Percentiles rank a stretch among this genome's conserved stretches.
Conservation (phyloP, 345 rosid genomes). For the Limnanthes douglasii region DNA sequence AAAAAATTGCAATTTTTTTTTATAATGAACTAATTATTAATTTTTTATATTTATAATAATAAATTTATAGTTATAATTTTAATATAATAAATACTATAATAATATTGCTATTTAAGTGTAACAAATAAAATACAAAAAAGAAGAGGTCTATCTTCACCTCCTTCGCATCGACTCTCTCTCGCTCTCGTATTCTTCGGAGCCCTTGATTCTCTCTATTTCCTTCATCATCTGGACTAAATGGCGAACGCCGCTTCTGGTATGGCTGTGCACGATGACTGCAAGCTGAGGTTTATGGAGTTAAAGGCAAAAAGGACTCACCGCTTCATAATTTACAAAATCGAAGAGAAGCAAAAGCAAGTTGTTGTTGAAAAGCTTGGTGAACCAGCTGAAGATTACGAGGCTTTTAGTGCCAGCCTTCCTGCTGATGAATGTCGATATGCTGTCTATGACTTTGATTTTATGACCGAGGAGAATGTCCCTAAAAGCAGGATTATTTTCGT, state of each 20-base stretch:
- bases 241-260: conserved; percentile 44
- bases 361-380: conserved; percentile 29
- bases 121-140: no score
- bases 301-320: conserved; percentile 36
- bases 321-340: conserved; percentile 43
- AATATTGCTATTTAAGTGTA: no score
- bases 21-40: no score
- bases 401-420: conserved; percentile 26
- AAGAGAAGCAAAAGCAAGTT: conserved; percentile 28
- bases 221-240: no score
- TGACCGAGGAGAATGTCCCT: conserved; percentile 19
- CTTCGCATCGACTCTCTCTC: no score
- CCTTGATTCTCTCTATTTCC: no score
- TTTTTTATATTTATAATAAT: no score
- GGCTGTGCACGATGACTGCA: conserved; percentile 41
- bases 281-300: conserved; percentile 35
- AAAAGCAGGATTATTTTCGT: conserved; percentile 26
- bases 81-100: no score
- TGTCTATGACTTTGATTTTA: conserved; percentile 41
- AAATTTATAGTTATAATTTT: no score
- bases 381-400: conserved; percentile 22
- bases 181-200: no score
- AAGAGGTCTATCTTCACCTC: no score
- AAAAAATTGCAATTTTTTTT: no score
- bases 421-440: conserved; percentile 43